Evolutionary conservation across 371 early-diverging fungal genomes (phyloP), one percentile per base, ranked within the genome.

Genomic region (Phascolomyces articulosus): DNA sequence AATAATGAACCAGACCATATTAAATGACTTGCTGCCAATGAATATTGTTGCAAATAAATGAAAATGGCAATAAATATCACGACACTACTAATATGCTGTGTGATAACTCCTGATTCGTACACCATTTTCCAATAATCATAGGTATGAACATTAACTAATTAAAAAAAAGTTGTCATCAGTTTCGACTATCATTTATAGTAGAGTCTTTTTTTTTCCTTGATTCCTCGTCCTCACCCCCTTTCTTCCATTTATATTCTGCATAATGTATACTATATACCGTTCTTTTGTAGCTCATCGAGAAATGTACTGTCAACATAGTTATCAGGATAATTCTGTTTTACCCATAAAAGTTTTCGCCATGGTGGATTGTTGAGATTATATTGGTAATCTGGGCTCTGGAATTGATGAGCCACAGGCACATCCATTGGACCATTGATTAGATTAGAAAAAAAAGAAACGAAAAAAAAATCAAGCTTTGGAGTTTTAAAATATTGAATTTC

Each of bases 301-400:
- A 97, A 96, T 4, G 94, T 89, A 20, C 81, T 80, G 62, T 96
- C 97, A 1, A 96, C 95, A 76, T 97, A 93, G 73, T 96, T 95
- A 75, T 97, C 98, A 0, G 96, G 65, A 63, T 92, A 96, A 47
- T 87, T 90, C 76, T 96, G 98, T 57, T 90, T 90, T 38, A 94
- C 88, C 79, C 95, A 98, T 58, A 98, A 74, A 4, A 94, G 73
- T 69, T 93, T 95, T 49, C 87, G 82, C 97, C 97, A 97, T 27
- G 88, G 85, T n/a, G 74, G 63, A 64, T 79, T 80, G 48, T 61
- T 65, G 16, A 72, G 62, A 28, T 67, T 68, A 40, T 71, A 61
- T 28, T 68, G 70, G 40, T 69, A 69, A 7, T 70, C 68, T 47
- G 69, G 41, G 41, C 57, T 64, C 48, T 60, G 64, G 51, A 77